Base-by-base conservation (phyloP, 148 eudicot genomes). In the Rhododendron mucronatum region DNA sequence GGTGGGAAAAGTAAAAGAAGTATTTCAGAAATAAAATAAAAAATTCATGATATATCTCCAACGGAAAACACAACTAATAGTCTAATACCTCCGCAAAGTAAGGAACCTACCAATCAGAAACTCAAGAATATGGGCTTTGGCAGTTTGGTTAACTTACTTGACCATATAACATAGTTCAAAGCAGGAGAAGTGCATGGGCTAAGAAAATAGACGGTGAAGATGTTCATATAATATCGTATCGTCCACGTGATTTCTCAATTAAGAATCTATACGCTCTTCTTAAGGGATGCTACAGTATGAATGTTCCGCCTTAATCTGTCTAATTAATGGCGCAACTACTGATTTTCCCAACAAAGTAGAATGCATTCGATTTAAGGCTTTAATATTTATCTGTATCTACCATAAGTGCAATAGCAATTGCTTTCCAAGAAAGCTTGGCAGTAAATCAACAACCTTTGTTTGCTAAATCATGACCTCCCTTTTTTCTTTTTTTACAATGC, bases 1-100 rank as follows among this genome's bases (percentile, higher is more conserved):
- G 5, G 80, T 51, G 86, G 84, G 81, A n/a, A 75, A 88, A 8
- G 44, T 51, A 78, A 69, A 78, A 44, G 71, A 4, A 86, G 67
- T 23, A 12, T 85, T 21, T 59, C 45, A 85, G 33, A 10, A 71
- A 45, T 73, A 71, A 65, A 39, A 5, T 18, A 5, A 33, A 18
- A 16, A 9, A 11, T 47, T 30, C 51, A 4, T 0, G 13, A 61
- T 7, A 8, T 35, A 51, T 14, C 57, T 76, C 33, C 69, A 18
- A 16, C 28, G n/a, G 13, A 37, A 67, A 53, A 28, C 23, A 79
- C 23, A 83, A 53, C n/a, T 47, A 74, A 47, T 47, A 47, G 48
- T 47, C 11, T 47, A 47, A 3, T 69, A 41, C 33, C n/a, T 39
- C 16, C 39, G n/a, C n/a, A 37, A 39, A 75, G 28, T 1, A 79